These are phyloP conservation scores for Mortierella claussenii DNA, from an alignment of 192 early-diverging fungal genomes.

Conservation along the genomic window DNA sequence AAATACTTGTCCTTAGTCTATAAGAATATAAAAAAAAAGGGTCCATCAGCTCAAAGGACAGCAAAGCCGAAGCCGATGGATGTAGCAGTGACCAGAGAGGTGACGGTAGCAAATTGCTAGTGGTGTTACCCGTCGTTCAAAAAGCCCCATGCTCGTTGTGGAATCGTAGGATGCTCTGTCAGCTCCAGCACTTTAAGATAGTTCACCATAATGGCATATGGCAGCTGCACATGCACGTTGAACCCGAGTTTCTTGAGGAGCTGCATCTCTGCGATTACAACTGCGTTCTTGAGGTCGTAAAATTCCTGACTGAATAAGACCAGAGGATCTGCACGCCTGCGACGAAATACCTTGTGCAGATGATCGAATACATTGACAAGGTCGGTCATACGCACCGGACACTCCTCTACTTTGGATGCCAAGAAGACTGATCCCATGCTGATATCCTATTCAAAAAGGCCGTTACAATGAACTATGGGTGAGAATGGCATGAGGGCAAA, in stretches of 20 bases:
- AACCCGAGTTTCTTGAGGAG: conserved; percentile 91
- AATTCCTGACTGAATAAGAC: conserved; percentile 72
- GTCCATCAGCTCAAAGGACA: too few species aligned
- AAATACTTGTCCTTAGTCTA: conserved; percentile 79
- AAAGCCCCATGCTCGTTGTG: conserved; percentile 93
- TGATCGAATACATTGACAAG: conserved; percentile 87
- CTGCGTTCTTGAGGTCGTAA: conserved; percentile 83
- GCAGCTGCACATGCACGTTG: conserved; percentile 95
- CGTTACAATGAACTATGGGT: too few species aligned
- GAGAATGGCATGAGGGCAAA: too few species aligned
- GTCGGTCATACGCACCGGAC: conserved; percentile 77
- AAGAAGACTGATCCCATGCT: conserved; percentile 80
- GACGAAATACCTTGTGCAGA: conserved; percentile 66
- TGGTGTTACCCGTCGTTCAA: conserved; percentile 94
- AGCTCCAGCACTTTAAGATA: conserved; percentile 87
- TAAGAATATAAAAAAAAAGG: neutral
- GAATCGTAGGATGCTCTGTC: conserved; percentile 76
- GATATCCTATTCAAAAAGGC: conserved; percentile 64
- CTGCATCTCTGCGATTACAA: conserved; percentile 87
- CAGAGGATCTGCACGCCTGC: conserved; percentile 61
- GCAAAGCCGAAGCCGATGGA: too few species aligned
- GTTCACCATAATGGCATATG: conserved; percentile 96
- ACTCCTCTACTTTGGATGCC: conserved; percentile 87
- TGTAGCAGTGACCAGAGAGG: too few species aligned
- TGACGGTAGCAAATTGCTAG: too few species aligned